Percentiles rank a stretch among this genome's conserved stretches.
Evolutionary conservation across 768 basidiomycete species (phyloP).

Genomic region (Russula sp.): DNA sequence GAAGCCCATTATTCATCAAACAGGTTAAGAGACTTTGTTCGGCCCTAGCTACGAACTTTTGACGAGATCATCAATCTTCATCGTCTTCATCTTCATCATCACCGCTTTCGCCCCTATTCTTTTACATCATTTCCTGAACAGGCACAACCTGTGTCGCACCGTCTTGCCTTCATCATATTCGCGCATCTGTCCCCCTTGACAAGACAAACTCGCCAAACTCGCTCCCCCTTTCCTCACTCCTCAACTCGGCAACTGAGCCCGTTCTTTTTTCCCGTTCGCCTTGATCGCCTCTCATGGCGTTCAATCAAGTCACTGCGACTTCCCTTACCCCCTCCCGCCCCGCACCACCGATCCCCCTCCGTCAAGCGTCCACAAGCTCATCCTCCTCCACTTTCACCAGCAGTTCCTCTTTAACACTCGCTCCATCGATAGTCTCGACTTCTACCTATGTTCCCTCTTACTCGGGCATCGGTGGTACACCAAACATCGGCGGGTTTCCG

Average conservation of each 20-base stretch:
- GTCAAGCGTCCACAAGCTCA: constrained; percentile 47
- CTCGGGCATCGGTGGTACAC: constrained; percentile 79
- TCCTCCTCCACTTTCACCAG: constrained; percentile 55
- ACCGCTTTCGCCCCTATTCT: background rate
- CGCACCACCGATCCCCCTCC: constrained; percentile 66
- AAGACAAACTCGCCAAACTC: constrained; percentile 1
- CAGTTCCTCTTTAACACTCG: constrained; percentile 55
- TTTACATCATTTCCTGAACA: background rate
- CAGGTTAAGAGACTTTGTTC: background rate
- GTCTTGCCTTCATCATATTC: background rate
- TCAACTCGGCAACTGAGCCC: background rate
- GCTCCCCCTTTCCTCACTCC: background rate
- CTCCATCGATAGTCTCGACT: constrained; percentile 45
- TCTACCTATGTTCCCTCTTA: constrained; percentile 67
- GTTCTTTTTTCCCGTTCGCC: background rate
- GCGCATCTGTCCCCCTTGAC: background rate
- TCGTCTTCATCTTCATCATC: background rate
- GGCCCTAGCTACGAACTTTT: background rate
- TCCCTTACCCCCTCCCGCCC: constrained; percentile 76
- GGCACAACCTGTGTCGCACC: background rate
- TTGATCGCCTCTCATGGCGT: constrained; percentile 42
- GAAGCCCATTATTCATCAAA: background rate
- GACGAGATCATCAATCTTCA: background rate
- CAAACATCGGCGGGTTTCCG: constrained; percentile 83
- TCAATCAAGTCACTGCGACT: constrained; percentile 48